A percentile compares a stretch with the other conserved stretches of the same genome.
Evolutionary conservation across 352 stramenopile genomes (phyloP).

Genomic region (Plasmopara muralis): DNA sequence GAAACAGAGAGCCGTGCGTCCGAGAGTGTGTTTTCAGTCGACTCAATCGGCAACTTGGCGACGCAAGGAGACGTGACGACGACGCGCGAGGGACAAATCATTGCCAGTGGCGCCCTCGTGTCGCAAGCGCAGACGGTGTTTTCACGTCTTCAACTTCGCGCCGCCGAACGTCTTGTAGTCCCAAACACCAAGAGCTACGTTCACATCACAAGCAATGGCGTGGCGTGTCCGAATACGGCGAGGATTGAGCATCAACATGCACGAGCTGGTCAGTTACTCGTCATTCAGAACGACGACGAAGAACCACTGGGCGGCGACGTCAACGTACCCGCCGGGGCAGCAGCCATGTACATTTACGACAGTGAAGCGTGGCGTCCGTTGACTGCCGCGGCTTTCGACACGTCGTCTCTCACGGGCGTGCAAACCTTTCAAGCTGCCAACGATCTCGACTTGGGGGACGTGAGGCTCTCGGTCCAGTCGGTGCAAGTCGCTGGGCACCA

Average conservation of each 20-base stretch:
- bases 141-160: slow-evolving; percentile 32
- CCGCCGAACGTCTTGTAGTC: slow-evolving; percentile 33
- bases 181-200: slow-evolving; percentile 66
- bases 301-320: slow-evolving; percentile 42
- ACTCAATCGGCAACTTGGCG: slow-evolving; percentile 39
- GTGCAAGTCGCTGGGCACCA: slow-evolving; percentile 54
- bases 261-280: slow-evolving; percentile 51
- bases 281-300: slow-evolving; percentile 73
- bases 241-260: slow-evolving; percentile 37
- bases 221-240: slow-evolving; percentile 21
- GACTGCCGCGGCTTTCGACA: slow-evolving; percentile 62
- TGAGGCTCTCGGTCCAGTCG: slow-evolving; percentile 58
- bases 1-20: slow-evolving; percentile 1
- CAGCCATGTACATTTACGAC: slow-evolving; percentile 70
- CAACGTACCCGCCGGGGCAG: slow-evolving; percentile 37
- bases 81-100: slow-evolving; percentile 32
- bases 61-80: slow-evolving; percentile 48
- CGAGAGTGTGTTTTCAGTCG: slow-evolving; percentile 33
- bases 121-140: slow-evolving; percentile 51
- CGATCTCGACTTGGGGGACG: slow-evolving; percentile 67
- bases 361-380: slow-evolving; percentile 49
- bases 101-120: slow-evolving; percentile 46
- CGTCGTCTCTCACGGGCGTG: slow-evolving; percentile 48
- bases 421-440: slow-evolving; percentile 53
- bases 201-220: slow-evolving; percentile 51